Evolutionary conservation across 371 early-diverging fungal genomes (phyloP), one percentile per base, ranked within the genome.

Genomic region (Apophysomyces trapeziformis): DNA sequence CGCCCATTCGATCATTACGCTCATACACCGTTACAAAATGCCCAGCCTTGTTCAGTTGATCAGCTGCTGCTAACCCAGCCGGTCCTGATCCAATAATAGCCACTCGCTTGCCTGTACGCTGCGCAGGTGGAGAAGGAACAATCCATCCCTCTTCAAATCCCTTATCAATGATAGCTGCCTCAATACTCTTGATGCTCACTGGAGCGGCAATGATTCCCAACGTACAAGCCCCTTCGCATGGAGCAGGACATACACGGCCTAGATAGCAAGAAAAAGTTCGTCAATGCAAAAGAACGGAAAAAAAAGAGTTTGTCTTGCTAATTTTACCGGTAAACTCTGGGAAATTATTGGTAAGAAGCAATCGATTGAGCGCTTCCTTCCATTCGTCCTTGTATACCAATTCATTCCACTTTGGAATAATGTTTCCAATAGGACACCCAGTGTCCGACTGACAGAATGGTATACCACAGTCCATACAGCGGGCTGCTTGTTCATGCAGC

Each of bases 331-430:
- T 93, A 70, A 94, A 94, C 78, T 94, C 94, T 47, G 99, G 99
- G 87, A 98, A 98, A 86, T 98, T 98, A 88, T 97, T 97, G 68
- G 99, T 98, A 87, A 95, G 89, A 72, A 94, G 76, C 44, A 98
- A 85, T 46, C 97, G 92, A 69, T 95, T 91, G 36, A 95, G 86
- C 7, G 99, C 99, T 12, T 93, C 93, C 72, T 88, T 85, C 97
- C 97, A 98, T 73, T 96, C 91, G 74, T 95, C 88, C 75, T 92
- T 89, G 87, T 89, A 96, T 35, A 98, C 93, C 11, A 97, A 84
- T 56, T 98, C 96, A 74, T 98, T 98, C 97, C 97, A 98, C 84
- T 96, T 96, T 68, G 99, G 99, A 68, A 98, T 97, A 65, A 96
- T 90, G 83, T 98, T 98, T 60, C 94, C 93, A 60, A 98, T 95